Evolutionary conservation across 1,139 yeast species (phyloP).

Genomic region (Kodamaea plutei): DNA sequence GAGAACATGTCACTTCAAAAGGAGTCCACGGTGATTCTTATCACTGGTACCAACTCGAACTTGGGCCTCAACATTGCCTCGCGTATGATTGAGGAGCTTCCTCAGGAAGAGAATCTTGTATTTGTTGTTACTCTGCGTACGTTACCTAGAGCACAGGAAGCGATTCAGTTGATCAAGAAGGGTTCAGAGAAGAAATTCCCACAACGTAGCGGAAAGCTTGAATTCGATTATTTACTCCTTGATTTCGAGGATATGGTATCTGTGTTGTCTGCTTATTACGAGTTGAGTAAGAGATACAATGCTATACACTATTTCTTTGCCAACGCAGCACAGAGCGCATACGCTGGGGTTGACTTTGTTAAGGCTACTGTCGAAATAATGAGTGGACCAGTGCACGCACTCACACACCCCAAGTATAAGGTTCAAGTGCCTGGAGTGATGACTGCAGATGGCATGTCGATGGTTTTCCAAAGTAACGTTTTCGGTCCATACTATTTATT

Average conservation of each 20-base stretch:
- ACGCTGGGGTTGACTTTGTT: constrained; percentile 81
- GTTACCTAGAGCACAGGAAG: constrained; percentile 74
- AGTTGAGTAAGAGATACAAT: constrained; percentile 56
- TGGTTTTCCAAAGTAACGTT: constrained; percentile 91
- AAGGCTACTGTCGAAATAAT: constrained; percentile 67
- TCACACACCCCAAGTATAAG: constrained; percentile 81
- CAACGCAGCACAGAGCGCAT: constrained; percentile 88
- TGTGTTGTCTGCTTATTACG: constrained; percentile 68
- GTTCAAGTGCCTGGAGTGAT: constrained; percentile 72
- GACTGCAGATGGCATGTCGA: constrained; percentile 72
- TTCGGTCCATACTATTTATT: constrained; percentile 88
- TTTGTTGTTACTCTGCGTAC: constrained; percentile 87
- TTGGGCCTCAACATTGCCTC: constrained; percentile 84
- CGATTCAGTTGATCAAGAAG: constrained; percentile 57
- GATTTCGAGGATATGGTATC: constrained; percentile 94
- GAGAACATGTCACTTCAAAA: constrained; percentile 14
- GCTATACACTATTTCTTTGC: constrained; percentile 74
- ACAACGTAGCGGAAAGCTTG: constrained; percentile 52
- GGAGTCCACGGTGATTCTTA: constrained; percentile 35
- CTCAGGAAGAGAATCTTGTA: constrained; percentile 55
- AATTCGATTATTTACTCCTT: constrained; percentile 80
- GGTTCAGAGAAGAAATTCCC: constrained; percentile 39
- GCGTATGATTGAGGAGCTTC: constrained; percentile 61
- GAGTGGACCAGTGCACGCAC: constrained; percentile 67
- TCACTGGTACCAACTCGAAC: constrained; percentile 56